Percentiles rank a stretch among this genome's conserved stretches.
These are phyloP conservation scores for Cystoderma amianthinum DNA, from an alignment of 768 basidiomycete genomes.

Conservation along the genomic window DNA sequence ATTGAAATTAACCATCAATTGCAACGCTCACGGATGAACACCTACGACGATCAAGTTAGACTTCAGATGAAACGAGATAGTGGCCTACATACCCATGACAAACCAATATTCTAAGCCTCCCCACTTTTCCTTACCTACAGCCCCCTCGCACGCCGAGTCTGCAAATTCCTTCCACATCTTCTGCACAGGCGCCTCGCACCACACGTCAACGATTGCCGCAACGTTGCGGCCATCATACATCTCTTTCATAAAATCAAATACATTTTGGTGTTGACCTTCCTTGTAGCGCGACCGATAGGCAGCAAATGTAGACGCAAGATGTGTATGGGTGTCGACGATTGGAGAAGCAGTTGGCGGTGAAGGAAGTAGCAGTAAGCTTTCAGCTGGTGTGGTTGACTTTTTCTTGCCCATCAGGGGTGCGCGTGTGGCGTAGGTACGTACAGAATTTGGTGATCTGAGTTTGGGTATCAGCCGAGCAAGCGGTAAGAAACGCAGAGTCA, in stretches of 20 bases:
- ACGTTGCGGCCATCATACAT: conserved; percentile 54
- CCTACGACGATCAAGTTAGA: too few relatives aligned
- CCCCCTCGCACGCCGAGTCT: conserved; percentile 51
- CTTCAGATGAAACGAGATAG: too few relatives aligned
- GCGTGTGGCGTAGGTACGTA: too few relatives aligned
- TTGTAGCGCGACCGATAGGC: conserved; percentile 59
- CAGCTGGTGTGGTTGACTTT: conserved; percentile 26
- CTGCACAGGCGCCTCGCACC: conserved; percentile 77
- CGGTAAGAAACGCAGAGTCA: too few relatives aligned
- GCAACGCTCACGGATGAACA: conserved; percentile 58
- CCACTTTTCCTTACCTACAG: conserved; percentile 49
- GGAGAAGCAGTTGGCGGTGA: conserved; percentile 22
- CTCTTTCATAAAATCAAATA: conserved; percentile 64
- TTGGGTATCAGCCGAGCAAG: too few relatives aligned
- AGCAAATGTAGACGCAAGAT: conserved; percentile 69
- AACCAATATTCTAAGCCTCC: conserved; percentile 75
- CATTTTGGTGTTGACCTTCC: conserved; percentile 39
- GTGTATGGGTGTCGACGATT: conserved; percentile 83
- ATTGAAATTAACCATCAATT: neutral
- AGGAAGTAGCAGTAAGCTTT: conserved; percentile 30
- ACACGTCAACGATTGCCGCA: conserved; percentile 74
- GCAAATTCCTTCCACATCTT: conserved; percentile 64
- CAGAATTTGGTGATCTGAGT: too few relatives aligned
- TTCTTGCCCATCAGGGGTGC: conserved; percentile 40
- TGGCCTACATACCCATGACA: conserved; percentile 55